Percentiles rank a stretch among this genome's conserved stretches.
Conservation (phyloP, 306 rosid species). For the Cucurbita ficifolia region DNA sequence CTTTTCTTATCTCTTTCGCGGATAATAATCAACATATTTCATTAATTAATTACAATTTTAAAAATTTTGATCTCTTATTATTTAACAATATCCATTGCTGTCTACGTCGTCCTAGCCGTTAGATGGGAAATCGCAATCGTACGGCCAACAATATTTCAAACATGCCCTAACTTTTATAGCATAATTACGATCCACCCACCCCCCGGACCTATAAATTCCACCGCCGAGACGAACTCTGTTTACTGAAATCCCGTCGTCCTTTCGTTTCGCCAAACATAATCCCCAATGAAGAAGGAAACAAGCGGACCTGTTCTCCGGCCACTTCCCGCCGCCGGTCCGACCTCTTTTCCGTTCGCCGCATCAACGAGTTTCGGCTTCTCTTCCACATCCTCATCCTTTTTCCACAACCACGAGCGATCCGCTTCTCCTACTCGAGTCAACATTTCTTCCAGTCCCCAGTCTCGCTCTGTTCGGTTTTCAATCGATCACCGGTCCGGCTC, state of each 20-base stretch:
- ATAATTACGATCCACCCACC: neutral
- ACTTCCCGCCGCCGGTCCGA: too few species aligned
- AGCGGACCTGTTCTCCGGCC: slow-evolving; percentile 72
- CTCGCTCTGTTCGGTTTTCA: slow-evolving; percentile 57
- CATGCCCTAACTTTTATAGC: neutral
- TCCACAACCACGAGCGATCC: slow-evolving; percentile 23
- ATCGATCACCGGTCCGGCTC: slow-evolving; percentile 61
- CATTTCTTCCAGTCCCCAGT: slow-evolving; percentile 21
- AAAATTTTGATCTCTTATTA: neutral
- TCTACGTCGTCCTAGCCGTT: slow-evolving; percentile 1
- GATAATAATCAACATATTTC: neutral
- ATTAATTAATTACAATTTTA: neutral
- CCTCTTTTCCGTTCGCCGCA: slow-evolving; percentile 37
- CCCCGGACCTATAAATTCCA: neutral
- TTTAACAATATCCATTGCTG: neutral
- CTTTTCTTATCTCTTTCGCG: neutral
- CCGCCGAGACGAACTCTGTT: neutral
- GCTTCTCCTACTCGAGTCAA: slow-evolving; percentile 81
- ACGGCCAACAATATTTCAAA: neutral
- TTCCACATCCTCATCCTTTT: slow-evolving; percentile 30
- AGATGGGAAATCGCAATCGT: neutral
- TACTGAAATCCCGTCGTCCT: neutral
- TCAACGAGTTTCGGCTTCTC: slow-evolving; percentile 51
- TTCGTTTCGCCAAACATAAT: too few species aligned
- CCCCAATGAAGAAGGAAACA: slow-evolving; percentile 21